Percentiles rank a stretch among this genome's conserved stretches.
Evolutionary conservation across 768 basidiomycete species (phyloP).

Genomic region (Phaeotremella skinneri): DNA sequence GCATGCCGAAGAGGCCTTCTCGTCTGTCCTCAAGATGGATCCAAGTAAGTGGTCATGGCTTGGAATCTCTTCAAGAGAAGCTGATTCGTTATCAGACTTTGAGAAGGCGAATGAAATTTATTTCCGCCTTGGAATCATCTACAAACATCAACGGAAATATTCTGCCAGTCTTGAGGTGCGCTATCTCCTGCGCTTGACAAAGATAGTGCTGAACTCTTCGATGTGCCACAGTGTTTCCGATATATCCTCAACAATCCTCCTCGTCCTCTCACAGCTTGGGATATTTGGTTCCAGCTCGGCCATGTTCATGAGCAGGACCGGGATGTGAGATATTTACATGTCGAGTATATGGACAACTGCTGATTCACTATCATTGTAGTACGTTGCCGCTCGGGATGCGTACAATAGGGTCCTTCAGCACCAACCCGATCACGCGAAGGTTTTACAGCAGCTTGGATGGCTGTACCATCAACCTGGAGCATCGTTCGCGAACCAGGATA

Average conservation of each 20-base stretch:
- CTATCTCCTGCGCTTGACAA: constrained; percentile 4
- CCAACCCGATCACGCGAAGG: constrained; percentile 92
- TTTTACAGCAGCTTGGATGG: constrained; percentile 96
- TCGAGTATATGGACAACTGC: constrained; percentile 12
- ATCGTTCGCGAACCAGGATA: constrained; percentile 91
- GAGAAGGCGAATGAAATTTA: constrained; percentile 99
- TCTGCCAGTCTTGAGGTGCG: constrained; percentile 67
- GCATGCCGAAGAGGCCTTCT: constrained; percentile 98
- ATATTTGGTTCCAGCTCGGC: constrained; percentile 99
- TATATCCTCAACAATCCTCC: constrained; percentile 95
- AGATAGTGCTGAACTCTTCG: neutral
- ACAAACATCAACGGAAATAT: constrained; percentile 97
- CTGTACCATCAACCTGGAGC: constrained; percentile 94
- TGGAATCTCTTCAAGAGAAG: neutral
- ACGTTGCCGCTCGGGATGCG: constrained; percentile 83
- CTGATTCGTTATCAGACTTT: constrained; percentile 61
- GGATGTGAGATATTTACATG: constrained; percentile 65
- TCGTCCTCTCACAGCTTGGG: constrained; percentile 88
- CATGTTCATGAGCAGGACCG: constrained; percentile 97
- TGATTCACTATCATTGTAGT: constrained; percentile 56
- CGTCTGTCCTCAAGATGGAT: constrained; percentile 93
- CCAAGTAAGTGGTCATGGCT: constrained; percentile 63
- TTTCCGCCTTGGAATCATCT: constrained; percentile 96
- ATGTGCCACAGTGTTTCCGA: constrained; percentile 68
- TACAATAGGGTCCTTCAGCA: constrained; percentile 93